Evolutionary conservation across 345 rosid genomes (phyloP).

Genomic region (Boechera retrofracta): DNA sequence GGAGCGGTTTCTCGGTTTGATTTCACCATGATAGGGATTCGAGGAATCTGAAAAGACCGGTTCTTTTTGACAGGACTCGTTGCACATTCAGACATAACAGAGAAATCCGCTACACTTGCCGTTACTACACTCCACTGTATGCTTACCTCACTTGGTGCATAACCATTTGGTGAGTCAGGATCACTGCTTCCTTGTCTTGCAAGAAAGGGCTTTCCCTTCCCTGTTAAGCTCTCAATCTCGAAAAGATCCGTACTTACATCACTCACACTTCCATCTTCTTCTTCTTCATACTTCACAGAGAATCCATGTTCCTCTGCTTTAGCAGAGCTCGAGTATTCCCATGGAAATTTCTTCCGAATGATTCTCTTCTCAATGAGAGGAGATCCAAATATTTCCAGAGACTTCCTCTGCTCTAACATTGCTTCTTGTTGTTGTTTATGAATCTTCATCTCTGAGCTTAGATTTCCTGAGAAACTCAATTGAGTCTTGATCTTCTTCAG

Average conservation of each 20-base stretch:
- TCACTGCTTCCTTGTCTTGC: constrained; percentile 61
- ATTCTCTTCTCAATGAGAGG: constrained; percentile 50
- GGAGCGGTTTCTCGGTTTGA: constrained; percentile 31
- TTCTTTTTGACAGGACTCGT: constrained; percentile 42
- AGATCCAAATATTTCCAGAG: constrained; percentile 70
- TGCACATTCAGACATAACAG: constrained; percentile 68
- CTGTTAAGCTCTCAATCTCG: constrained; percentile 80
- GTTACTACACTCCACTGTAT: constrained; percentile 93
- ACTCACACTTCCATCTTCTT: constrained; percentile 56
- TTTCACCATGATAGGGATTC: constrained; percentile 30
- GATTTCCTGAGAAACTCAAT: constrained; percentile 48
- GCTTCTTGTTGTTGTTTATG: constrained; percentile 34
- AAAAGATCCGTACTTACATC: constrained; percentile 85
- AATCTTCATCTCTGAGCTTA: constrained; percentile 38
- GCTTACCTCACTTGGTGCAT: constrained; percentile 90
- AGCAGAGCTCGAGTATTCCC: constrained; percentile 48
- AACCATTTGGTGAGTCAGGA: constrained; percentile 61
- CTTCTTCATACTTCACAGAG: constrained; percentile 37
- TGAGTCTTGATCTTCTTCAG: constrained; percentile 38
- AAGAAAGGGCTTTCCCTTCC: constrained; percentile 64
- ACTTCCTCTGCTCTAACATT: constrained; percentile 50
- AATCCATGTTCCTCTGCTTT: constrained; percentile 45
- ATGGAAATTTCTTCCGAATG: constrained; percentile 58
- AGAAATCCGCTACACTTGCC: constrained; percentile 75
- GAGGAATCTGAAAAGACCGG: constrained; percentile 47